These are phyloP conservation scores for Thymus quinquecostatus DNA, from an alignment of 257 asterid species.

Conservation along the genomic window DNA sequence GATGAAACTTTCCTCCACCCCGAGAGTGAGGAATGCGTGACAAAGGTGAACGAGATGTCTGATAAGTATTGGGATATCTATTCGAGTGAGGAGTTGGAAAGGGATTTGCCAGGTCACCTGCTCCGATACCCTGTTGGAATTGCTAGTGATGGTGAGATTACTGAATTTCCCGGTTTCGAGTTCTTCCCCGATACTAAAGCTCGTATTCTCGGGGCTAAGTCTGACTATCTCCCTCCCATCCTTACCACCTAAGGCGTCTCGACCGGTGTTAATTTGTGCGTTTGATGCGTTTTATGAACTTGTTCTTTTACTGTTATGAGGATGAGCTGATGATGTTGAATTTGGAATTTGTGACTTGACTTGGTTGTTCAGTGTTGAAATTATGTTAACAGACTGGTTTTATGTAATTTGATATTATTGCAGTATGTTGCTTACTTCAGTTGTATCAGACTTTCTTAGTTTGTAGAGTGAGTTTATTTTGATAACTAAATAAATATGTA, in stretches of 20 bases:
- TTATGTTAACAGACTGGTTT: slow-evolving; percentile 11
- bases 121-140: slow-evolving; percentile 86
- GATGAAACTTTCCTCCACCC: slow-evolving; percentile 73
- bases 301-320: slow-evolving; percentile 8
- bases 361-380: not conserved
- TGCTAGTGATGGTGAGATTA: slow-evolving; percentile 62
- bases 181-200: slow-evolving; percentile 96
- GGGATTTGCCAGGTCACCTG: slow-evolving; percentile 90
- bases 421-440: not conserved
- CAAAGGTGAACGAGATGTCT: slow-evolving; percentile 67
- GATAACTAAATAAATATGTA: too few species aligned
- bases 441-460: not conserved
- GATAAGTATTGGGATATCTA: slow-evolving; percentile 86
- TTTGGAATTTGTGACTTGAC: slow-evolving; percentile 24
- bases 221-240: slow-evolving; percentile 91
- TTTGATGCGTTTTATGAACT: slow-evolving; percentile 16
- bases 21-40: slow-evolving; percentile 67
- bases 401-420: slow-evolving; percentile 6
- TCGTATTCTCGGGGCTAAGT: slow-evolving; percentile 71
- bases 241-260: slow-evolving; percentile 63
- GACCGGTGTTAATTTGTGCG: not conserved
- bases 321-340: slow-evolving; percentile 30
- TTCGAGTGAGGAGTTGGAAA: slow-evolving; percentile 67
- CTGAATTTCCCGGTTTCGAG: slow-evolving; percentile 81
- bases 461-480: slow-evolving; percentile 20